These are phyloP conservation scores for Austroboletus niveus DNA, from an alignment of 1,284 basidiomycete species.

Conservation along the genomic window DNA sequence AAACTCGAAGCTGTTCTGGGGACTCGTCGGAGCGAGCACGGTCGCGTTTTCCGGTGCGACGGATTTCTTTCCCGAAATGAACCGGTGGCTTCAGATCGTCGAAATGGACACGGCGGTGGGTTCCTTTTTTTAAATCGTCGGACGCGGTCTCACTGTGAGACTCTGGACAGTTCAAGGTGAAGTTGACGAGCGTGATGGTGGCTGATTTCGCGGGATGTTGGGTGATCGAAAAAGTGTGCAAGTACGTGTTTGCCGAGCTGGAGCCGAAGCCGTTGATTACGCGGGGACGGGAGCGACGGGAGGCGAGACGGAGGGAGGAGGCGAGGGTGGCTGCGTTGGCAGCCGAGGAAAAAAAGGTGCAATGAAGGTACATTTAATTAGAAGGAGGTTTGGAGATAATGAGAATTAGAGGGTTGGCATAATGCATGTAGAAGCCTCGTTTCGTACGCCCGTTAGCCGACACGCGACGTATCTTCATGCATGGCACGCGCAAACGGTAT, in stretches of 20 bases:
- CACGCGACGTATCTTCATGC: no score
- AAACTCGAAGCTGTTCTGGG: constrained; percentile 89
- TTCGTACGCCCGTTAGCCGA: no score
- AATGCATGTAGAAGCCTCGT: no score
- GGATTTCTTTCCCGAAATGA: constrained; percentile 94
- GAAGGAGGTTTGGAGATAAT: no score
- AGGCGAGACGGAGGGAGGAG: constrained; percentile 38
- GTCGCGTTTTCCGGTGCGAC: constrained; percentile 93
- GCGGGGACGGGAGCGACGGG: constrained; percentile 74
- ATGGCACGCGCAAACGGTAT: no score
- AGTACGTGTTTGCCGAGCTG: constrained; percentile 84
- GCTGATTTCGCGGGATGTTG: constrained; percentile 90
- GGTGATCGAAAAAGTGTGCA: constrained; percentile 81
- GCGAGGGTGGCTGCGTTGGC: constrained; percentile 9
- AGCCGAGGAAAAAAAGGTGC: constrained; percentile 24
- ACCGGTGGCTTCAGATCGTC: constrained; percentile 95
- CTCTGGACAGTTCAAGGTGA: constrained; percentile 71
- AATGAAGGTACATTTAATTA: constrained; percentile 11
- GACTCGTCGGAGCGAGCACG: constrained; percentile 79
- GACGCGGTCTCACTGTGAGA: neutral
- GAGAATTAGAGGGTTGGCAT: no score
- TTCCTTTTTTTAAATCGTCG: constrained; percentile 2
- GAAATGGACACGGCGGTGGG: constrained; percentile 80
- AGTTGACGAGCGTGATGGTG: constrained; percentile 78
- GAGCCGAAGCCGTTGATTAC: constrained; percentile 86